Evolutionary conservation across 139 green algal species (phyloP).

Genomic region (Chlamydomonas sp.): DNA sequence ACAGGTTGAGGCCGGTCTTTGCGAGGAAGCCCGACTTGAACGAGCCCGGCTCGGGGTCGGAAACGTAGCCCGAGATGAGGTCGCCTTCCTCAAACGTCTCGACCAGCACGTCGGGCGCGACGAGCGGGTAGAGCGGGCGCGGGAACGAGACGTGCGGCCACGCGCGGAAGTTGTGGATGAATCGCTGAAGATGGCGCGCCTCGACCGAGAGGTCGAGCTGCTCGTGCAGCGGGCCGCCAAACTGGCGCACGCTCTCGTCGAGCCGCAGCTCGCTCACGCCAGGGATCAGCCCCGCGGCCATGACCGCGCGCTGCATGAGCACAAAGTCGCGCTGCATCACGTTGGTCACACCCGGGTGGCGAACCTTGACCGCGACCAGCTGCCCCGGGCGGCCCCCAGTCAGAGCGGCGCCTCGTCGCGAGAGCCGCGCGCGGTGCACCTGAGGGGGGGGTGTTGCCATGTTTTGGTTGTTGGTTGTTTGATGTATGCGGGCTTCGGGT

Average conservation of each 20-base stretch:
- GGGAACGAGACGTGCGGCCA: conserved; percentile 66
- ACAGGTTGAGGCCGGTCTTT: conserved; percentile 29
- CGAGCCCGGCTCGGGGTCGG: conserved; percentile 15
- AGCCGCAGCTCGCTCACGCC: conserved; percentile 60
- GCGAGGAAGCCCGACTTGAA: not conserved
- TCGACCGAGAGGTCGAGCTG: conserved; percentile 14
- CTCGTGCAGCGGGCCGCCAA: conserved; percentile 74
- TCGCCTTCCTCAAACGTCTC: conserved; percentile 81
- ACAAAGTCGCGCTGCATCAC: conserved; percentile 76
- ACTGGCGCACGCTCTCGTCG: conserved; percentile 75
- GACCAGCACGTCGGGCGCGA: conserved; percentile 70
- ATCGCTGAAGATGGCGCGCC: conserved; percentile 51
- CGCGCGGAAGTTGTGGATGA: conserved; percentile 69
- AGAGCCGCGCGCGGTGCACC: conserved; percentile 50
- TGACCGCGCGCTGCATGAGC: conserved; percentile 68
- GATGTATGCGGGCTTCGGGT: too few relatives aligned
- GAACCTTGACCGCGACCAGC: conserved; percentile 66
- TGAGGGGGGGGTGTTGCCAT: too few relatives aligned
- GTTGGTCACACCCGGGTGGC: conserved; percentile 64
- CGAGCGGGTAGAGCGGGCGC: conserved; percentile 69
- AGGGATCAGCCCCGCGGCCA: conserved; percentile 35
- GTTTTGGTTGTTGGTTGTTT: too few relatives aligned
- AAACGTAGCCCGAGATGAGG: conserved; percentile 51
- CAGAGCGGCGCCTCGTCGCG: conserved; percentile 17
- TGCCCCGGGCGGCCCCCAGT: conserved; percentile 22